phyloP scores from a whole-genome alignment of 345 rosid species.

The Syzygium aqueum region DNA sequence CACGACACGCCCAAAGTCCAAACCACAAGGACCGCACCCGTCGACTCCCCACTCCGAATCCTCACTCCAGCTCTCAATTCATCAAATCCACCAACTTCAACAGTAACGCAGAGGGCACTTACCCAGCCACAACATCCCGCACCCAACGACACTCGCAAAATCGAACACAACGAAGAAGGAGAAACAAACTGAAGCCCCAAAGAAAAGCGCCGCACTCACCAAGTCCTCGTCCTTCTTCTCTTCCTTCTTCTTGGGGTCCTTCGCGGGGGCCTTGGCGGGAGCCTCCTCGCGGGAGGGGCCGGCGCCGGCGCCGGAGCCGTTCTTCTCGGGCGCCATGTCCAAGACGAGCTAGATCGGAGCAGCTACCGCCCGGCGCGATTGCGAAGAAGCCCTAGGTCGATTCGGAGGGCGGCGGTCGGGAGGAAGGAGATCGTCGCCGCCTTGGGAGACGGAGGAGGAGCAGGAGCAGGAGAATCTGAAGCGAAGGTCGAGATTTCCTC shows the following conservation, averaged over 20 bases:
- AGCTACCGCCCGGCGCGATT: background rate
- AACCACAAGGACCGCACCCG: background rate
- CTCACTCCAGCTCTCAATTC: background rate
- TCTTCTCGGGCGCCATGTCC: constrained; percentile 51
- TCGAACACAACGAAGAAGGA: background rate
- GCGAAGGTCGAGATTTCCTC: background rate
- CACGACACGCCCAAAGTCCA: background rate
- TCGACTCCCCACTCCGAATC: background rate
- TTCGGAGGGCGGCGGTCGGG: background rate
- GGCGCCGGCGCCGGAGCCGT: constrained; percentile 29
- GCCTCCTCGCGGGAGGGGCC: constrained; percentile 40
- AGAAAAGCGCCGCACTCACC: constrained; percentile 22
- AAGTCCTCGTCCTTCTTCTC: constrained; percentile 91
- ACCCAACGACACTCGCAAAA: background rate
- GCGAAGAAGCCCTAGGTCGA: background rate
- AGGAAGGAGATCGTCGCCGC: background rate
- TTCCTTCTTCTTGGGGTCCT: constrained; percentile 85
- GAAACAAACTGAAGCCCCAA: background rate
- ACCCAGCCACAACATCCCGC: background rate
- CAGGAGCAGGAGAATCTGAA: background rate
- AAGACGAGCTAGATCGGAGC: background rate
- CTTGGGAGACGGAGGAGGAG: background rate
- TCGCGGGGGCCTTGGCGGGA: constrained; percentile 49
- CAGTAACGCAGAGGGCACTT: background rate
- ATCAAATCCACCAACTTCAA: background rate